These are phyloP conservation scores for Ganoderma resinaceum DNA, from an alignment of 1,284 basidiomycete genomes.

Conservation along the genomic window DNA sequence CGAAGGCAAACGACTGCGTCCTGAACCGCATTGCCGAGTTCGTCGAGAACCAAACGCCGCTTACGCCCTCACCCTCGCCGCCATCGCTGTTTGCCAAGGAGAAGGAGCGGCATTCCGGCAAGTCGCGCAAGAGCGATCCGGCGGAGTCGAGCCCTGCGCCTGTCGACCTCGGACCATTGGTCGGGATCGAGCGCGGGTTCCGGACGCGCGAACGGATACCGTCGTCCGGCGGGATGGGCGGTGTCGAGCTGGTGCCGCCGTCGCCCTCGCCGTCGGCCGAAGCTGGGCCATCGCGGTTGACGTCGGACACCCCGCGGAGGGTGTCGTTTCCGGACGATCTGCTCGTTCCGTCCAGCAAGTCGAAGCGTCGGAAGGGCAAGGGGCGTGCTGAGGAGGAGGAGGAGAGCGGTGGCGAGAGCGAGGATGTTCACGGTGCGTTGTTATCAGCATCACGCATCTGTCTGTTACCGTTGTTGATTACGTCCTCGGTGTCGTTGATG, in stretches of 20 bases:
- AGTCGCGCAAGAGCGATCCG: conserved; percentile 8
- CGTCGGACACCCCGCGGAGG: conserved; percentile 8
- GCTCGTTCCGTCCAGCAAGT: conserved; percentile 17
- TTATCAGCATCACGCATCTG: neutral
- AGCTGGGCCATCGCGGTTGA: conserved; percentile 31
- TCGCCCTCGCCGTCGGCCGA: conserved; percentile 21
- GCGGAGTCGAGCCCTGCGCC: conserved; percentile 14
- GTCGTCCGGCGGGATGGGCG: conserved; percentile 64
- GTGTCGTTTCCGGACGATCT: conserved; percentile 30
- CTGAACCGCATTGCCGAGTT: conserved; percentile 71
- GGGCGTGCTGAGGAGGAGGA: conserved; percentile 33
- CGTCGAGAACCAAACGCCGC: conserved; percentile 54
- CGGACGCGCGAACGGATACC: conserved; percentile 60
- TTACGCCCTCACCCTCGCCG: conserved; percentile 38
- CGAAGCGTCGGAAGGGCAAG: conserved; percentile 41
- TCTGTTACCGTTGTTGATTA: neutral
- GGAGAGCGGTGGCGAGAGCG: conserved; percentile 9
- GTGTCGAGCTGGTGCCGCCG: conserved; percentile 60
- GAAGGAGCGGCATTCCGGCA: conserved; percentile 8
- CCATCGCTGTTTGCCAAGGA: conserved; percentile 30
- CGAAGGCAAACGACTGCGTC: conserved; percentile 67
- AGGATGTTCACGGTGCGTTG: neutral
- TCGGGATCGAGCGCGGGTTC: conserved; percentile 75
- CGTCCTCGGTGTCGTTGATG: neutral
- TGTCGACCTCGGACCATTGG: conserved; percentile 70